These are phyloP conservation scores for Terfezia claveryi DNA, from an alignment of 495 filamentous ascomycete species.

Conservation along the genomic window DNA sequence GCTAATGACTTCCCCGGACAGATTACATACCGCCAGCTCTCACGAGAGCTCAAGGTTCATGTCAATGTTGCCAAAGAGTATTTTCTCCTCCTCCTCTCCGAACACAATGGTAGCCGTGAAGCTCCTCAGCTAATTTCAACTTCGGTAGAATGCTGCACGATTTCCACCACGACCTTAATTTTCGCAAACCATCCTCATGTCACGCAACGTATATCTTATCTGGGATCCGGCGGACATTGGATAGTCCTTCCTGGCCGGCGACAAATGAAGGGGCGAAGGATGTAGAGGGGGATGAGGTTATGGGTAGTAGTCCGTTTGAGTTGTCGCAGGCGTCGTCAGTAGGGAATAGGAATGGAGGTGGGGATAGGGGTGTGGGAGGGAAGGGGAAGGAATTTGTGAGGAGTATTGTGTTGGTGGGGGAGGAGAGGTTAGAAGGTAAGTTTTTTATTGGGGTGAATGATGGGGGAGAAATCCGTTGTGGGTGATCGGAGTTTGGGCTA, in stretches of 20 bases:
- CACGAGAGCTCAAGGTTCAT: conserved; percentile 58
- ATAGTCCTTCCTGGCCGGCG: background rate
- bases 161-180: conserved; percentile 36
- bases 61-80: conserved; percentile 68
- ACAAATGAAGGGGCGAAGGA: conserved; percentile 16
- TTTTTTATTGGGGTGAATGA: background rate
- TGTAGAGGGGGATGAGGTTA: conserved; percentile 45
- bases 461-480: no score
- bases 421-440: conserved; percentile 58
- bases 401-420: conserved; percentile 48
- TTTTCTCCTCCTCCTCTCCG: conserved; percentile 8
- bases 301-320: conserved; percentile 30
- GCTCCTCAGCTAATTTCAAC: conserved; percentile 22
- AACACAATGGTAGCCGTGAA: background rate
- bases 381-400: conserved; percentile 27
- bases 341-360: background rate
- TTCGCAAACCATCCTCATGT: conserved; percentile 21
- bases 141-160: conserved; percentile 50
- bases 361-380: background rate
- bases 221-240: conserved; percentile 28
- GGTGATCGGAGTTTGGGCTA: no score
- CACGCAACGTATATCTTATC: conserved; percentile 72
- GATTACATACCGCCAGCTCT: conserved; percentile 70
- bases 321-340: background rate
- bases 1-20: conserved; percentile 15